Conservation (phyloP, 2,329 filamentous ascomycete species). For the Fusarium drepaniforme region DNA sequence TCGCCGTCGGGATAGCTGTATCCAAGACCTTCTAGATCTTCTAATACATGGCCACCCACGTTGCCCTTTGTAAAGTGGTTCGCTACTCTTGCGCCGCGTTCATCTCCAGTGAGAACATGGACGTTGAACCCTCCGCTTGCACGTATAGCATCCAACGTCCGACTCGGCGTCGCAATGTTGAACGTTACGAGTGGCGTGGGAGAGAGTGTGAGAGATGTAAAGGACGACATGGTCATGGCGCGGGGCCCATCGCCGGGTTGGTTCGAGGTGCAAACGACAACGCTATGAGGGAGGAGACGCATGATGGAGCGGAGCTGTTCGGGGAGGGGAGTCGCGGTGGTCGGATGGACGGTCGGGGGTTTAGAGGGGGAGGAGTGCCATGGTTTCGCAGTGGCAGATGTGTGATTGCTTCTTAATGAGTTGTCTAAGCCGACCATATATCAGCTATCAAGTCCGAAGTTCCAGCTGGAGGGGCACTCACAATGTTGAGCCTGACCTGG, state of each 20-base stretch:
- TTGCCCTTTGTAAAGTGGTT: slow-evolving; percentile 66
- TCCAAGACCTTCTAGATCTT: slow-evolving; percentile 46
- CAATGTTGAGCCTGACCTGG: slow-evolving; percentile 13
- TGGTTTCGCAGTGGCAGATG: slow-evolving; percentile 24
- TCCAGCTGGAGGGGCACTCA: slow-evolving; percentile 14
- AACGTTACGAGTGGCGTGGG: slow-evolving; percentile 67
- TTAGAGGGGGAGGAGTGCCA: slow-evolving; percentile 48
- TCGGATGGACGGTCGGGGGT: slow-evolving; percentile 52
- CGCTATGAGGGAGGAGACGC: slow-evolving; percentile 66
- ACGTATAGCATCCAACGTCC: slow-evolving; percentile 65
- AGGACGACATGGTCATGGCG: slow-evolving; percentile 71
- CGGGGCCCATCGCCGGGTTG: slow-evolving; percentile 51
- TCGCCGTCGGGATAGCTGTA: slow-evolving; percentile 26
- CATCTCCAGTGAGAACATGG: slow-evolving; percentile 64
- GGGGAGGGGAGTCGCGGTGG: slow-evolving; percentile 50
- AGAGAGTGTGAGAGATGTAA: slow-evolving; percentile 66
- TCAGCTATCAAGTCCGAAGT: slow-evolving; percentile 12
- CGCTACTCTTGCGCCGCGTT: slow-evolving; percentile 62
- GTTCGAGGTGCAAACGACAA: slow-evolving; percentile 67
- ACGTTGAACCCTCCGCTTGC: slow-evolving; percentile 63
- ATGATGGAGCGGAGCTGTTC: slow-evolving; percentile 65
- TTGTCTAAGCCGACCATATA: slow-evolving; percentile 18
- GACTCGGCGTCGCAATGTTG: slow-evolving; percentile 68
- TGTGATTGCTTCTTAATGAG: slow-evolving; percentile 25
- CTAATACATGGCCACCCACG: slow-evolving; percentile 53